These are phyloP conservation scores for Wickerhamomyces hampshirensis DNA, from an alignment of 805 yeast species.

Conservation along the genomic window DNA sequence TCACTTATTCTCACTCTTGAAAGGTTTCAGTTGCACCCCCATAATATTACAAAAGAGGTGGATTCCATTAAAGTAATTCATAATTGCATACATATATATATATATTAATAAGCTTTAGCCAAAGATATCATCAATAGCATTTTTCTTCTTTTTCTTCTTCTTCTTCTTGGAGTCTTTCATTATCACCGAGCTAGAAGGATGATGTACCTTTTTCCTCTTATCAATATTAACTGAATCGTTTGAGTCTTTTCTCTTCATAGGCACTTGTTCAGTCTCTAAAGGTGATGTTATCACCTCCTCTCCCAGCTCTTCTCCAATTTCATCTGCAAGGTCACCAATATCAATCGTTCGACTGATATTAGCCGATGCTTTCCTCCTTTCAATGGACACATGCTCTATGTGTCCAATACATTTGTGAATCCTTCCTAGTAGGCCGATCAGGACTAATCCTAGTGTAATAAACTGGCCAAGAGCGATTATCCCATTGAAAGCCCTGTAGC, in stretches of 20 bases:
- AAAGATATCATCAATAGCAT: slow-evolving; percentile 73
- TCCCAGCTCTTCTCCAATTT: slow-evolving; percentile 29
- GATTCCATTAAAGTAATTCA: too few relatives aligned
- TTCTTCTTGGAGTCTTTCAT: slow-evolving; percentile 19
- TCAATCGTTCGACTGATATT: too few relatives aligned
- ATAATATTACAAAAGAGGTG: too few relatives aligned
- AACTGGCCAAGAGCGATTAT: slow-evolving; percentile 75
- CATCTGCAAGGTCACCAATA: slow-evolving; percentile 3
- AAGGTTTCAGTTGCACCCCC: too few relatives aligned
- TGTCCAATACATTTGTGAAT: slow-evolving; percentile 28
- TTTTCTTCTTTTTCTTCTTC: slow-evolving; percentile 43
- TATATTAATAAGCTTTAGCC: slow-evolving; percentile 33
- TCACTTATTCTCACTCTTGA: too few relatives aligned
- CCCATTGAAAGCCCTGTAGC: slow-evolving; percentile 59
- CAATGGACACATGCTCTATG: not conserved
- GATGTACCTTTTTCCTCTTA: slow-evolving; percentile 10
- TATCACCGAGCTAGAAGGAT: not conserved
- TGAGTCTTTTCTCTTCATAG: not conserved
- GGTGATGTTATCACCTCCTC: slow-evolving; percentile 19
- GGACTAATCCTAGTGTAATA: slow-evolving; percentile 63
- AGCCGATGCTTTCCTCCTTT: too few relatives aligned
- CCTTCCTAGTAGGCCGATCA: slow-evolving; percentile 53
- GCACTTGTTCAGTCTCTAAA: slow-evolving; percentile 7
- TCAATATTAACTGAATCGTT: not conserved
- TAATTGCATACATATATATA: not conserved